phyloP scores from a whole-genome alignment of 2,329 filamentous ascomycete genomes.

The Endoconidiophora polonica region DNA sequence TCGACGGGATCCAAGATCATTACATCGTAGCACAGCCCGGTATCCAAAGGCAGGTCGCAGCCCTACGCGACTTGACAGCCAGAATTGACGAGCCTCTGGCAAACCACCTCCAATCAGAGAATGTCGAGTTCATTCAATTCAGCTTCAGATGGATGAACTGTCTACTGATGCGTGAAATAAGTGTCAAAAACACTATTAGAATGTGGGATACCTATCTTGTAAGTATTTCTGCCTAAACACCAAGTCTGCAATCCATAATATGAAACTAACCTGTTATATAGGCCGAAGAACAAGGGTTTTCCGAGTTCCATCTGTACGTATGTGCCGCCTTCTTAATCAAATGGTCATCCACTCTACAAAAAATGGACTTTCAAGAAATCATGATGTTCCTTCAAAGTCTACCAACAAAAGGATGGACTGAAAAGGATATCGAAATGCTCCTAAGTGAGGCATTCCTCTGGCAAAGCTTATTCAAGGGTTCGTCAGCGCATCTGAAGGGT shows the following conservation, averaged over 20 bases:
- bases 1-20: conserved; percentile 98
- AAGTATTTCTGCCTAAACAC: conserved; percentile 22
- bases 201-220: conserved; percentile 99
- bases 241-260: not conserved
- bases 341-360: conserved; percentile 86
- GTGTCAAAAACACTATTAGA: conserved; percentile 85
- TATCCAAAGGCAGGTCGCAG: conserved; percentile 83
- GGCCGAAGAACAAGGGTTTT: conserved; percentile 98
- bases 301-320: conserved; percentile 94
- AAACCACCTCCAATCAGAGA: conserved; percentile 76
- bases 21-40: conserved; percentile 97
- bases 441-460: conserved; percentile 96
- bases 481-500: conserved; percentile 67
- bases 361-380: conserved; percentile 96
- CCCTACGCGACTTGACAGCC: conserved; percentile 74
- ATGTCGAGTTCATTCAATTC: conserved; percentile 97
- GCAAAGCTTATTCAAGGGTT: conserved; percentile 94
- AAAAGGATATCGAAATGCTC: conserved; percentile 92
- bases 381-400: conserved; percentile 99
- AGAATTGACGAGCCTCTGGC: conserved; percentile 73
- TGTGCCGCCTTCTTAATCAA: conserved; percentile 96
- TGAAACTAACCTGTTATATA: conserved; percentile 22
- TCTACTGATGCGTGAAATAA: conserved; percentile 91
- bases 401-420: conserved; percentile 86
- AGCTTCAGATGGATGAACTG: conserved; percentile 99